Conservation (phyloP, 345 rosid genomes). For the Draba incana region DNA sequence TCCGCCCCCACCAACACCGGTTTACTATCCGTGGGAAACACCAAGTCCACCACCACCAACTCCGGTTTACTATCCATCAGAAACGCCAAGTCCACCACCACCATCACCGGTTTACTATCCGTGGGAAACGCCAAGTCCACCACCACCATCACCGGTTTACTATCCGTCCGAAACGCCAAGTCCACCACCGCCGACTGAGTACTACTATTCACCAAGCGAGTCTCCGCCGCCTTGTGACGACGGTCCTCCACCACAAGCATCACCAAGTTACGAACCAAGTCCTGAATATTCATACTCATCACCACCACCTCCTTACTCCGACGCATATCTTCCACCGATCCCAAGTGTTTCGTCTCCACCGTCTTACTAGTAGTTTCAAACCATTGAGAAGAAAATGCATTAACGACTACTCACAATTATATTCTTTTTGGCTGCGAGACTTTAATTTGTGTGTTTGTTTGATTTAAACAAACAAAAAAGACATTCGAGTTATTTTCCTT, state of each 20-base stretch:
- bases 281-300: slow-evolving; percentile 44
- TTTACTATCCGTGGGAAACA: slow-evolving; percentile 16
- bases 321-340: slow-evolving; percentile 57
- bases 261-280: slow-evolving; percentile 45
- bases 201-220: slow-evolving; percentile 38
- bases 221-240: slow-evolving; percentile 43
- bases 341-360: slow-evolving; percentile 59
- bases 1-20: slow-evolving; percentile 36
- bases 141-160: slow-evolving; percentile 34
- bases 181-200: slow-evolving; percentile 41
- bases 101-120: slow-evolving; percentile 34
- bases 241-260: slow-evolving; percentile 40
- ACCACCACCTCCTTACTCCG: slow-evolving; percentile 44
- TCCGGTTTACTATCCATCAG: neutral
- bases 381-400: slow-evolving; percentile 29
- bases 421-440: slow-evolving; percentile 47
- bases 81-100: slow-evolving; percentile 36
- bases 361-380: slow-evolving; percentile 50
- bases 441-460: slow-evolving; percentile 40
- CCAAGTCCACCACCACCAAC: slow-evolving; percentile 39
- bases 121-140: slow-evolving; percentile 32
- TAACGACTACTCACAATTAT: slow-evolving; percentile 37
- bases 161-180: slow-evolving; percentile 1
- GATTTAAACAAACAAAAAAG: slow-evolving; percentile 5
- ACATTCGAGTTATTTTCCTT: slow-evolving; percentile 23